A percentile compares a stretch with the other conserved stretches of the same genome.
These are phyloP conservation scores for Raddia guianensis DNA, from an alignment of 176 grass and related monocot genomes.

Conservation along the genomic window DNA sequence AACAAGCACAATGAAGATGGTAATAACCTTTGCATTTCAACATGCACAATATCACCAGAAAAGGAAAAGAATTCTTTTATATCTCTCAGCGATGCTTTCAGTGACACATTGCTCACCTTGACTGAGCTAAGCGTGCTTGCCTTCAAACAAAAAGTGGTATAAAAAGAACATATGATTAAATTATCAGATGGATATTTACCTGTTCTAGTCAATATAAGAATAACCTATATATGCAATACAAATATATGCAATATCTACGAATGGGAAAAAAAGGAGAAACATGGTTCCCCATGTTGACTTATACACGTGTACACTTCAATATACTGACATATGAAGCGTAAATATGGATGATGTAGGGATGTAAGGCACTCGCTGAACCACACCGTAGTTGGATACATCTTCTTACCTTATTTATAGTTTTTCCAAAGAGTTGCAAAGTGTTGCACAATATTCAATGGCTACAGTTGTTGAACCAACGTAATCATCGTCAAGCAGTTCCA, in stretches of 20 bases:
- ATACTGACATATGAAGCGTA: background rate
- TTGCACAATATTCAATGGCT: background rate
- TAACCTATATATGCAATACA: background rate
- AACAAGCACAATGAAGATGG: slow-evolving; percentile 30
- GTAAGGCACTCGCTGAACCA: background rate
- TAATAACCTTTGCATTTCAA: slow-evolving; percentile 81
- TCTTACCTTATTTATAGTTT: background rate
- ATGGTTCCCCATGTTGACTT: background rate
- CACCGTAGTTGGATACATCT: background rate
- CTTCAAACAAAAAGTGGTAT: slow-evolving; percentile 47
- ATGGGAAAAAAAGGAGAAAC: background rate
- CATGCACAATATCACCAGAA: slow-evolving; percentile 76
- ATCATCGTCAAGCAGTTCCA: background rate
- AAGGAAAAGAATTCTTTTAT: slow-evolving; percentile 92
- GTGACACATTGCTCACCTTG: slow-evolving; percentile 86
- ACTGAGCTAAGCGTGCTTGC: slow-evolving; percentile 57
- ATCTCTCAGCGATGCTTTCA: slow-evolving; percentile 72
- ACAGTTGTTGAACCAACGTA: background rate
- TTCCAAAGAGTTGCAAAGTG: background rate
- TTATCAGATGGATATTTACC: background rate
- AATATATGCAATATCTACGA: background rate
- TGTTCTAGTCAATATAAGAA: background rate
- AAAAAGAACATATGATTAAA: slow-evolving; percentile 32
- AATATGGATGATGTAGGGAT: background rate
- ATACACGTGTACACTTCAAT: background rate